Evolutionary conservation across 352 stramenopile species (phyloP).

Genomic region (Aphanomyces invadans): DNA sequence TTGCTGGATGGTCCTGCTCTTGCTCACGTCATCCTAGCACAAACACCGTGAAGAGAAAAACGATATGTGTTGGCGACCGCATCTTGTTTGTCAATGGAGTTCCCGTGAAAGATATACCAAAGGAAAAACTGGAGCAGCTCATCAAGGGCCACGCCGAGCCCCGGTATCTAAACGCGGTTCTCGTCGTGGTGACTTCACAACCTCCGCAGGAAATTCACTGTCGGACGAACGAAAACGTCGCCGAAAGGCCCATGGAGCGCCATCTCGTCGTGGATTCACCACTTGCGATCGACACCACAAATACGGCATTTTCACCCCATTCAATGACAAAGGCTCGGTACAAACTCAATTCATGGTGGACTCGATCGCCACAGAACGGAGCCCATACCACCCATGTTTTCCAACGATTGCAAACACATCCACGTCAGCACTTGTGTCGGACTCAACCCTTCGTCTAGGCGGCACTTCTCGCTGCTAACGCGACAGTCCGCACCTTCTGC

Average conservation of each 20-base stretch:
- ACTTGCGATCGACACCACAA: neutral
- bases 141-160: constrained; percentile 17
- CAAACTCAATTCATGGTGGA: no score
- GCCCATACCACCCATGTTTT: no score
- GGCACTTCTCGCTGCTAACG: no score
- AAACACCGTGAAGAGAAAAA: neutral
- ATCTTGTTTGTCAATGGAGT: constrained; percentile 30
- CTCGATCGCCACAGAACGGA: no score
- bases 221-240: constrained; percentile 1
- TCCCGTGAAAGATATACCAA: constrained; percentile 31
- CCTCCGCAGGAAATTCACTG: neutral
- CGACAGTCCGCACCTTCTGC: no score
- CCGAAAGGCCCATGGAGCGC: neutral
- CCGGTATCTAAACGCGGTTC: neutral
- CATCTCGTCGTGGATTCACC: neutral
- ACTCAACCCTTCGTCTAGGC: no score
- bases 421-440: no score
- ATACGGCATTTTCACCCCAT: neutral
- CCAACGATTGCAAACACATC: no score
- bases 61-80: constrained; percentile 24
- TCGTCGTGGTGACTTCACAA: neutral
- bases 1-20: neutral
- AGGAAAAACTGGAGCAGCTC: constrained; percentile 27
- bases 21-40: neutral
- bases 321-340: no score